A percentile compares a stretch with the other conserved stretches of the same genome.
Conservation (phyloP, 495 filamentous ascomycete species). For the Aspergillus ellipticus region DNA sequence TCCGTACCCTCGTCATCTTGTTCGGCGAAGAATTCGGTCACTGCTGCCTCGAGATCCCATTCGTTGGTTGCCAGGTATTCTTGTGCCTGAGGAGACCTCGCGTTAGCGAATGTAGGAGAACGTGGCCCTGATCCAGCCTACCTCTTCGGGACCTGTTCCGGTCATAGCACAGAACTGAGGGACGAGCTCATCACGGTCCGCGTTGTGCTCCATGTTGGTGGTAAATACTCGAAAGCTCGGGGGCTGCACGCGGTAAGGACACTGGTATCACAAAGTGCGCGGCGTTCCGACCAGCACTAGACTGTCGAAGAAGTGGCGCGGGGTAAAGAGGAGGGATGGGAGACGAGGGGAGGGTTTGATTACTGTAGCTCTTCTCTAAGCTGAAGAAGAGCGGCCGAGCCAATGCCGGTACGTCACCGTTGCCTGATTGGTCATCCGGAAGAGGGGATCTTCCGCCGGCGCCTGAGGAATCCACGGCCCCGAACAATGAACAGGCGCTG, state of each 20-base stretch:
- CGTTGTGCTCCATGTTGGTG: slow-evolving; percentile 51
- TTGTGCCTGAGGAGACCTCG: slow-evolving; percentile 46
- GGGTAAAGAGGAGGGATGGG: not conserved
- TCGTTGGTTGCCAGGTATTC: slow-evolving; percentile 62
- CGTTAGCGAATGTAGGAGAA: slow-evolving; percentile 1
- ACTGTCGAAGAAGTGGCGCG: too few relatives aligned
- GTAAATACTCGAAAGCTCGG: not conserved
- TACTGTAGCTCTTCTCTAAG: slow-evolving; percentile 7
- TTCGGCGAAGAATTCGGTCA: slow-evolving; percentile 65
- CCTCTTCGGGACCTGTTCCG: slow-evolving; percentile 58
- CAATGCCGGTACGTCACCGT: slow-evolving; percentile 43
- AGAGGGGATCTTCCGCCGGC: slow-evolving; percentile 27
- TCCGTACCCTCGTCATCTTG: slow-evolving; percentile 59
- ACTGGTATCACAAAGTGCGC: not conserved
- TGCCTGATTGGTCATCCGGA: slow-evolving; percentile 45
- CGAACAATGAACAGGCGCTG: not conserved
- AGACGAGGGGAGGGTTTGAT: slow-evolving; percentile 7
- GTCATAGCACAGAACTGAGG: slow-evolving; percentile 73
- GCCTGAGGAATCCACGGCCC: slow-evolving; percentile 10
- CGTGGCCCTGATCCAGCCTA: slow-evolving; percentile 30
- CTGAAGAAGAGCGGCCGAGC: slow-evolving; percentile 17
- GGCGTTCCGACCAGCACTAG: not conserved
- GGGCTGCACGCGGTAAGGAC: not conserved
- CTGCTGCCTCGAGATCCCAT: slow-evolving; percentile 68
- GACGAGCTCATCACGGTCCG: slow-evolving; percentile 65